Evolutionary conservation across 2,329 filamentous ascomycete genomes (phyloP).

Genomic region (Didymella keratinophila): DNA sequence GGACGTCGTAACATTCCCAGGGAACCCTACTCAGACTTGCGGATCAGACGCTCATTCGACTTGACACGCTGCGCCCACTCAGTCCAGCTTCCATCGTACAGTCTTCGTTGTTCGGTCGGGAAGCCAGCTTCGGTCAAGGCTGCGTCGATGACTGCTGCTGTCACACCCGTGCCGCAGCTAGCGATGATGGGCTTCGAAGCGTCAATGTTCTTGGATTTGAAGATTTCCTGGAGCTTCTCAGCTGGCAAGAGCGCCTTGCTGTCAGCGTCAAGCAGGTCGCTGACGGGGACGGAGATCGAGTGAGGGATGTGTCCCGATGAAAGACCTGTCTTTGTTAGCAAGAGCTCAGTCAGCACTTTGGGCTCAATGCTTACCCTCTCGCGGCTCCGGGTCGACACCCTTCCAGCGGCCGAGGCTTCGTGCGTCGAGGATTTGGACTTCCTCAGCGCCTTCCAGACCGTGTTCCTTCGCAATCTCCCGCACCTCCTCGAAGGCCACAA

Average conservation of each 20-base stretch:
- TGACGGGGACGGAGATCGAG: slow-evolving; percentile 82
- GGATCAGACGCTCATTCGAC: slow-evolving; percentile 68
- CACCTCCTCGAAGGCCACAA: slow-evolving; percentile 84
- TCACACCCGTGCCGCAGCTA: slow-evolving; percentile 93
- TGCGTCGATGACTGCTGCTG: slow-evolving; percentile 87
- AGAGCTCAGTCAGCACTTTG: neutral
- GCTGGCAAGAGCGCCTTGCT: slow-evolving; percentile 81
- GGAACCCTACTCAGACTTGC: slow-evolving; percentile 53
- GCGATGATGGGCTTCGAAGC: slow-evolving; percentile 81
- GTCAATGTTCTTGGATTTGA: slow-evolving; percentile 81
- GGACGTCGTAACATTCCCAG: neutral
- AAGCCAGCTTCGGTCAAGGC: slow-evolving; percentile 82
- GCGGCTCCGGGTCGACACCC: slow-evolving; percentile 84
- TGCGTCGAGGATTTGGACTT: slow-evolving; percentile 89
- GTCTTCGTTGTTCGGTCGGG: slow-evolving; percentile 71
- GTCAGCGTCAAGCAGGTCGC: slow-evolving; percentile 78
- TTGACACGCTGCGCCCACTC: slow-evolving; percentile 76
- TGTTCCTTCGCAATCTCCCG: slow-evolving; percentile 76
- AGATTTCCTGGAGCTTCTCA: slow-evolving; percentile 76
- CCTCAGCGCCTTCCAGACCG: slow-evolving; percentile 83
- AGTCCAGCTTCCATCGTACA: slow-evolving; percentile 99
- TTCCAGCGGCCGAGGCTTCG: slow-evolving; percentile 80
- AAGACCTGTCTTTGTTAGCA: slow-evolving; percentile 55
- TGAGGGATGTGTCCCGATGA: slow-evolving; percentile 92
- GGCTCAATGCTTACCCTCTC: slow-evolving; percentile 64